Evolutionary conservation across 352 stramenopile genomes (phyloP).

Genomic region (Globisporangium spiculum): DNA sequence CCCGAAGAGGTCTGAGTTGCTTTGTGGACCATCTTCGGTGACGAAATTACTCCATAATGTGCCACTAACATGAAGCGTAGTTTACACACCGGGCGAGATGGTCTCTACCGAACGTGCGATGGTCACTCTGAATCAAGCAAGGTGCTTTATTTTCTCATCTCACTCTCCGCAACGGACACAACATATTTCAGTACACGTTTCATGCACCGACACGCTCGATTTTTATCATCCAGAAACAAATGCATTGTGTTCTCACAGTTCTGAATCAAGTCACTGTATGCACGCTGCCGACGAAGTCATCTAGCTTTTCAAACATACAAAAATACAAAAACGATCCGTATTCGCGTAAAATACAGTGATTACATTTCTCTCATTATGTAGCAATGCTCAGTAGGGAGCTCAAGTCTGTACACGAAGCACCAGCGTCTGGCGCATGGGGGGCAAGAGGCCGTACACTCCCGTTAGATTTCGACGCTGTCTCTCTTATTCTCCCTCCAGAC

Average conservation of each 20-base stretch:
- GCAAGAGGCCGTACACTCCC: background rate
- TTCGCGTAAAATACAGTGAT: background rate
- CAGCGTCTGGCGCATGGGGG: background rate
- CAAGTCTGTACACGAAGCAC: background rate
- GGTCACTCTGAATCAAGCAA: too few species aligned
- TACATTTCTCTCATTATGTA: background rate
- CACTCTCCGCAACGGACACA: too few species aligned
- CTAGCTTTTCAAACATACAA: background rate
- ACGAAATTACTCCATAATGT: background rate
- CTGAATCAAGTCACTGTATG: too few species aligned
- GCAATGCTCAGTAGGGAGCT: background rate
- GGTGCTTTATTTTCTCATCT: too few species aligned
- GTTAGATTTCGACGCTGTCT: background rate
- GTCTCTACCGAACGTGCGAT: too few species aligned
- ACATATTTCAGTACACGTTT: too few species aligned
- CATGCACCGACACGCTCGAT: too few species aligned
- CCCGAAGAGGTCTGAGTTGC: background rate
- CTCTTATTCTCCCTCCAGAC: background rate
- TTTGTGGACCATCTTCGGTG: background rate
- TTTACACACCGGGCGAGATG: too few species aligned
- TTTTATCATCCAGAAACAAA: too few species aligned
- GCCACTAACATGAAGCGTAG: too few species aligned
- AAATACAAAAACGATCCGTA: background rate
- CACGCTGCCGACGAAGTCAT: too few species aligned
- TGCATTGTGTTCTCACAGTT: too few species aligned